Evolutionary conservation across 2,329 filamentous ascomycete species (phyloP), one percentile per base, ranked within the genome.

Genomic region (Coniochaeta ligniaria): DNA sequence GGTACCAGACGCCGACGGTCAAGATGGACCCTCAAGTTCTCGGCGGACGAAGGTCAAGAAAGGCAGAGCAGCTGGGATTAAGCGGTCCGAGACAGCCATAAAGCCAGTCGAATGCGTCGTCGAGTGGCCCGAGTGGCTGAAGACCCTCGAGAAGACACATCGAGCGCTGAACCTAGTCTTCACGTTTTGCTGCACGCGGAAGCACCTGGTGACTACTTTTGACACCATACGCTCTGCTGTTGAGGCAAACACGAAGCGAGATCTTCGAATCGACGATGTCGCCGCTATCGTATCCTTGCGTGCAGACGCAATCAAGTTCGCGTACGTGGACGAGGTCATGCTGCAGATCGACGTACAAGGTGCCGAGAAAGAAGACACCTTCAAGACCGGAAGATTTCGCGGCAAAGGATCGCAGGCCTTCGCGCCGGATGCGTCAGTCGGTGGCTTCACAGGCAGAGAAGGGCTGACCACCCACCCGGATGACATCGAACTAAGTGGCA

Each of bases 141-240:
- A 85, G 60, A 78, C 80, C 47, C 80, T 98, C 9, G 86, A 89
- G 28, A 87, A 88, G 71, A 90, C 88, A 0, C 90, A 98, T 71
- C 84, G 87, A 63, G 94, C 95, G 1, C 76, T 99, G 62, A 99
- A 96, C 67, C 77, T 98, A 1, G 92, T 98, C 0, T 96, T 92
- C 68, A 98, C 95, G 0, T 98, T 99, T 71, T 96, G 92, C 76
- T 95, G 88, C 71, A 94, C 94, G 1, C 87, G 95, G 54, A 97
- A 96, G 71, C 91, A 98, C 68, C 82, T 98, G 31, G 87, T 91
- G 0, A 98, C 95, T 0, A 97, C 94, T 0, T 92, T 97, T 66
- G 90, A 95, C 17, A 96, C 89, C 6, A 90, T 99, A 55, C 92
- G 88, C 66, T 83, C 86, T 9, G 85, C 94, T 0, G 94, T 98